Base-by-base conservation (phyloP, 2,329 filamentous ascomycete genomes). In the Atkinsonella texensis region DNA sequence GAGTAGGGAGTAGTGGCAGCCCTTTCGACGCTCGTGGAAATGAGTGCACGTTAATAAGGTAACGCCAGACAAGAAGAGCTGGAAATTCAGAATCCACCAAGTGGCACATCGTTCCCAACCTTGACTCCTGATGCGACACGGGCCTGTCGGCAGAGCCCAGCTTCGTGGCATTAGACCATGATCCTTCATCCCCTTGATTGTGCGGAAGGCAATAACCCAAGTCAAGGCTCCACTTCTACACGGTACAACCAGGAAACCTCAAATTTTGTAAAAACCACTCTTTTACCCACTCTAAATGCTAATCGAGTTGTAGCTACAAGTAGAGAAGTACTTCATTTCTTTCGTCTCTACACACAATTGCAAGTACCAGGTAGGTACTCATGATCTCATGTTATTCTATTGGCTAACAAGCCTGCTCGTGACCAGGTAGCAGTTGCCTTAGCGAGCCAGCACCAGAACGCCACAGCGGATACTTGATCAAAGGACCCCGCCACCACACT, bases 81-180 rank as follows among this genome's bases (percentile, higher is more conserved):
- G 43, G 43, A 17, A 38, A 38, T 46, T 46, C 17, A 32, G 43
- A 1, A 11, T 46, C 28, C 43, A 32, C 43, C 43, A 20, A 46
- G 23, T 46, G 43, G 43, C 43, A 46, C 43, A 18, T 48, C 46
- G 9, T 6, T 18, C 42, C 17, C 40, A 39, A 17, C 11, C 42
- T 20, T 40, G 33, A 11, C 18, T 35, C 31, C 12, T 52, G 47
- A 47, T 52, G 51, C 51, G 51, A 52, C 51, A 46, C 10, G 33
- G 28, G 32, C 35, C 42, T 46, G n/a, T 50, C 46, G 11, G 42
- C 17, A 39, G 18, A 10, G 13, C 15, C n/a, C 17, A 31, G 38
- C 20, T 52, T 39, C 28, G 41, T 40, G 38, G 15, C 44, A 43
- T 43, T 42, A 49, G 33, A 32, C 18, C 15, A 9, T 17, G 11